Conservation (phyloP, 2,329 filamentous ascomycete species). For the Thelonectria discophora region DNA sequence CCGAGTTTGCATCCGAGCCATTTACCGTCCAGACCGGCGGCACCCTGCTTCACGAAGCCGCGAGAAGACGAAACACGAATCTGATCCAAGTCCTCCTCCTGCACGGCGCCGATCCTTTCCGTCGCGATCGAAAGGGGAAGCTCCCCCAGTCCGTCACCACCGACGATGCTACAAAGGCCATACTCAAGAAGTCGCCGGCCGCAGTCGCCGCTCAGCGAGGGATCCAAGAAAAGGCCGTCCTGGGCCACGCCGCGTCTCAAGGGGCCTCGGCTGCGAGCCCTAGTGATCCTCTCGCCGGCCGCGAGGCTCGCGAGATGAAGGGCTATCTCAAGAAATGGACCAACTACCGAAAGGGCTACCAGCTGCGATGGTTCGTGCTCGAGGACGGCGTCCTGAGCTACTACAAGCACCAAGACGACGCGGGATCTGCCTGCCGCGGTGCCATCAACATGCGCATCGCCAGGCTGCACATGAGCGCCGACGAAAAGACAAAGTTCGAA, state of each 20-base stretch:
- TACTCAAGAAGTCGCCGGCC: constrained; percentile 93
- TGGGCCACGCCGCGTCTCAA: constrained; percentile 75
- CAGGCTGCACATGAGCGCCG: constrained; percentile 91
- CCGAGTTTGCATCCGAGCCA: constrained; percentile 85
- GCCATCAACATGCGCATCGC: constrained; percentile 99
- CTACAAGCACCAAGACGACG: constrained; percentile 99
- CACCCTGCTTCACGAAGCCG: constrained; percentile 91
- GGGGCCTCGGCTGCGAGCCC: constrained; percentile 61
- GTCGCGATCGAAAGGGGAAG: constrained; percentile 93
- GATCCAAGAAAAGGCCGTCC: constrained; percentile 96
- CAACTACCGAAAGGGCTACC: constrained; percentile 97
- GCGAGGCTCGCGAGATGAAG: constrained; percentile 96
- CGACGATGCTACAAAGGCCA: constrained; percentile 86
- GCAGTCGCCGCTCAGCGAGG: constrained; percentile 93
- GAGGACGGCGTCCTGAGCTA: constrained; percentile 98
- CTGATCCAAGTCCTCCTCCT: constrained; percentile 90
- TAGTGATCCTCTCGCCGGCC: constrained; percentile 72
- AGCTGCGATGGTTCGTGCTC: constrained; percentile 95
- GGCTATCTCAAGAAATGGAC: constrained; percentile 99
- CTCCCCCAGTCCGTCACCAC: constrained; percentile 96
- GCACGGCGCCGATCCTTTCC: constrained; percentile 95
- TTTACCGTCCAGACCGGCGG: constrained; percentile 84
- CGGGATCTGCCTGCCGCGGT: constrained; percentile 92
- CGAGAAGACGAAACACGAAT: constrained; percentile 84
- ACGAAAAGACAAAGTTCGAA: constrained; percentile 97